Evolutionary conservation across 192 early-diverging fungal genomes (phyloP).

Genomic region (Podila epigama): DNA sequence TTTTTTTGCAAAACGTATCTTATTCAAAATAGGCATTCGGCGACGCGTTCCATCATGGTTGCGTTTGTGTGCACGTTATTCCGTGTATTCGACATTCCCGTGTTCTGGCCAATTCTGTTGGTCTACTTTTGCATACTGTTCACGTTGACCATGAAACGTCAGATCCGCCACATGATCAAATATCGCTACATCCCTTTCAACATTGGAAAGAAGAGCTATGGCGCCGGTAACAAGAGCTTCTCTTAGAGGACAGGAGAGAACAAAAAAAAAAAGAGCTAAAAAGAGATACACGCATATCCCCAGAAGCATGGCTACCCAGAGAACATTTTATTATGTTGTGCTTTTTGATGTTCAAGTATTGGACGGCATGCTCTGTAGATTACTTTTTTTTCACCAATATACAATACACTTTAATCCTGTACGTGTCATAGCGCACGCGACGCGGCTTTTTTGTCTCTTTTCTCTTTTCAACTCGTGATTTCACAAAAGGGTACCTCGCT

Average conservation of each 20-base stretch:
- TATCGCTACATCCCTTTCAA: conserved; percentile 91
- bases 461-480: too few relatives aligned
- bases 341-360: too few relatives aligned
- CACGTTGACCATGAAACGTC: conserved; percentile 94
- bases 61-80: conserved; percentile 91
- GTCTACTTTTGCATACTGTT: conserved; percentile 96
- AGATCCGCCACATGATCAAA: conserved; percentile 98
- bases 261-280: background rate
- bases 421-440: too few relatives aligned
- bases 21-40: conserved; percentile 67
- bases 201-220: conserved; percentile 81
- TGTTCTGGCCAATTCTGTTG: conserved; percentile 99
- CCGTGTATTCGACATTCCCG: conserved; percentile 91
- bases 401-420: too few relatives aligned
- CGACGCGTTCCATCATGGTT: conserved; percentile 83
- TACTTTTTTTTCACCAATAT: too few relatives aligned
- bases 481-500: too few relatives aligned
- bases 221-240: conserved; percentile 21
- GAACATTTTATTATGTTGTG: too few relatives aligned
- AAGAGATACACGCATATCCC: too few relatives aligned
- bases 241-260: background rate
- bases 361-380: too few relatives aligned
- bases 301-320: too few relatives aligned
- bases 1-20: background rate
- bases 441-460: too few relatives aligned